These are phyloP conservation scores for Neoconidiobolus thromboides DNA, from an alignment of 371 early-diverging fungal species.

Conservation along the genomic window DNA sequence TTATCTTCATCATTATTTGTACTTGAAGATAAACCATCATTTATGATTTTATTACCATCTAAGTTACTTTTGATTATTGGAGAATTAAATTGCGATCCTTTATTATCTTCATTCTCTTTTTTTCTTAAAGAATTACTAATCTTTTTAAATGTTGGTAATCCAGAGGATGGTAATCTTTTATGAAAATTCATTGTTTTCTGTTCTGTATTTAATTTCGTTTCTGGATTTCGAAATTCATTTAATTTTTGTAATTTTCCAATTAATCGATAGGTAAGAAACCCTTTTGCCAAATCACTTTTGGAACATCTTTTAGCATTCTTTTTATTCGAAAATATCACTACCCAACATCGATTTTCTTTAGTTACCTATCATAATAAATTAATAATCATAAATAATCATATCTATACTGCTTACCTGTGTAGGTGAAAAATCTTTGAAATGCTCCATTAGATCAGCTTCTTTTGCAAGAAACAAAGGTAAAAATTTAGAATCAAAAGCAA, in stretches of 20 bases:
- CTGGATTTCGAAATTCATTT: neutral
- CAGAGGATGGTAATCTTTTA: neutral
- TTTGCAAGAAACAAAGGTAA: constrained; percentile 1
- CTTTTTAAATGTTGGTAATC: constrained; percentile 2
- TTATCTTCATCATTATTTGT: neutral
- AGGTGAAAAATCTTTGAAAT: neutral
- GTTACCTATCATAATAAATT: neutral
- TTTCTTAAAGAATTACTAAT: neutral
- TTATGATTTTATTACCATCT: neutral
- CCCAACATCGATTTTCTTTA: constrained; percentile 3
- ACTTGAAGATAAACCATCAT: neutral
- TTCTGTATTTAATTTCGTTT: neutral
- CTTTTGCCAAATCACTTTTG: neutral
- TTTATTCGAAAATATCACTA: neutral
- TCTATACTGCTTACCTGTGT: neutral
- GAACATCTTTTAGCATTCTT: neutral
- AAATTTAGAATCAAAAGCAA: neutral
- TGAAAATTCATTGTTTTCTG: neutral
- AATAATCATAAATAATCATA: neutral
- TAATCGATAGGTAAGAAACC: neutral
- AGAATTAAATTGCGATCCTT: neutral
- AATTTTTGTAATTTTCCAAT: constrained; percentile 1
- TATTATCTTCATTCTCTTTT: neutral
- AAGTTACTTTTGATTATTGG: constrained; percentile 3
- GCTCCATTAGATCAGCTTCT: neutral